These are phyloP conservation scores for Punica granatum DNA, from an alignment of 345 rosid genomes.

Conservation along the genomic window DNA sequence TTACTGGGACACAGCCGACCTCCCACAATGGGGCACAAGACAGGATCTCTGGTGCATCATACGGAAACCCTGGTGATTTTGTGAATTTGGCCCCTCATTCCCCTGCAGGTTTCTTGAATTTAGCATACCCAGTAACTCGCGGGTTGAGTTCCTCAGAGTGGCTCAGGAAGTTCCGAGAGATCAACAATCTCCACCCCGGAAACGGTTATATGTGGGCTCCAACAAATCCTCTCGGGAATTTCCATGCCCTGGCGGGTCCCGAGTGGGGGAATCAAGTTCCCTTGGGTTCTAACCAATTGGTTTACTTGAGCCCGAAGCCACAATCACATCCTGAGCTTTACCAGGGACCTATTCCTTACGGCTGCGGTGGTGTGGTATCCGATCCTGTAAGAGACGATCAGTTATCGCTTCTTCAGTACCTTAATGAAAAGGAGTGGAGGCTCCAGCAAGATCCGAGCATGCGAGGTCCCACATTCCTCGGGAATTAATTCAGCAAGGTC, in stretches of 20 bases:
- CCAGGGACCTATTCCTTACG: slow-evolving; percentile 36
- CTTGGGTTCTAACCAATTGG: slow-evolving; percentile 23
- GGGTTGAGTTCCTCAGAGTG: slow-evolving; percentile 82
- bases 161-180: slow-evolving; percentile 89
- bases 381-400: slow-evolving; percentile 35
- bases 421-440: slow-evolving; percentile 70
- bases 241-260: slow-evolving; percentile 21
- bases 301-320: slow-evolving; percentile 21
- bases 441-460: slow-evolving; percentile 49
- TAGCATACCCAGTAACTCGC: slow-evolving; percentile 36
- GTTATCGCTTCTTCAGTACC: slow-evolving; percentile 57
- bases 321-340: slow-evolving; percentile 8
- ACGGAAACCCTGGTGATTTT: slow-evolving; percentile 16
- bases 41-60: slow-evolving; percentile 21
- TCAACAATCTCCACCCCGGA: slow-evolving; percentile 35
- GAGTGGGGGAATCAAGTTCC: slow-evolving; percentile 31
- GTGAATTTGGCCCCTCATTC: slow-evolving; percentile 19
- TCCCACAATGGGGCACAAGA: slow-evolving; percentile 26
- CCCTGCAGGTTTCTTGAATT: slow-evolving; percentile 29
- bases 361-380: slow-evolving; percentile 28
- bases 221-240: neutral
- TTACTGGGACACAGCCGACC: slow-evolving; percentile 23
- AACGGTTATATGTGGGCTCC: slow-evolving; percentile 15
- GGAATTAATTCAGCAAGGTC: neutral
- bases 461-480: slow-evolving; percentile 20